phyloP scores from a whole-genome alignment of 2,329 filamentous ascomycete species.

The Stagonosporopsis tanaceti region DNA sequence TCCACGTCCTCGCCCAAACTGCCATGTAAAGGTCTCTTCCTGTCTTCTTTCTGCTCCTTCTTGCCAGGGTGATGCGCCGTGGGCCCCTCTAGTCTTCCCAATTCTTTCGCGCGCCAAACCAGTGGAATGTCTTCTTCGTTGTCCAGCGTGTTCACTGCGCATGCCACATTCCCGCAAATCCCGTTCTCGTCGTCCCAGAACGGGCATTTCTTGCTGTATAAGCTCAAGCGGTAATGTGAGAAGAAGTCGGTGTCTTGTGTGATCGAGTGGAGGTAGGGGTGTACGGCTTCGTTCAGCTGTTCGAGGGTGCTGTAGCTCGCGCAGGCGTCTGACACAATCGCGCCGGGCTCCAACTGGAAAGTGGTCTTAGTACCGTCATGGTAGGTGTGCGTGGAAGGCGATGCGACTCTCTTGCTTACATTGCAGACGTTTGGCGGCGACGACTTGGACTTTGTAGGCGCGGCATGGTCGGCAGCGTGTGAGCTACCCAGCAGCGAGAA shows the following conservation, averaged over 20 bases:
- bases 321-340: constrained; percentile 93
- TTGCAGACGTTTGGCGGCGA: constrained; percentile 61
- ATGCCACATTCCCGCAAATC: constrained; percentile 97
- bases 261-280: constrained; percentile 79
- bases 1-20: constrained; percentile 84
- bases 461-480: constrained; percentile 51
- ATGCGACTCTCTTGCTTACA: constrained; percentile 55
- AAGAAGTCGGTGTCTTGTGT: constrained; percentile 95
- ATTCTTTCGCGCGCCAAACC: constrained; percentile 89
- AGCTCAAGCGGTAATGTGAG: constrained; percentile 93
- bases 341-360: constrained; percentile 80
- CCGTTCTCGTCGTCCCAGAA: constrained; percentile 95
- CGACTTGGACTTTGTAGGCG: constrained; percentile 50
- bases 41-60: constrained; percentile 74
- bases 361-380: constrained; percentile 46
- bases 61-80: constrained; percentile 87
- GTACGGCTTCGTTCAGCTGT: constrained; percentile 77
- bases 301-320: constrained; percentile 93
- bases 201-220: constrained; percentile 92
- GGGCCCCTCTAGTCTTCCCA: constrained; percentile 91
- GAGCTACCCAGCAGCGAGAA: constrained; percentile 64
- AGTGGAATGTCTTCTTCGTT: constrained; percentile 92
- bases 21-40: constrained; percentile 78
- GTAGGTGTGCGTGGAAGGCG: constrained; percentile 28
- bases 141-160: constrained; percentile 92